phyloP scores from a whole-genome alignment of 805 yeast genomes.

The Candida ovalis region DNA sequence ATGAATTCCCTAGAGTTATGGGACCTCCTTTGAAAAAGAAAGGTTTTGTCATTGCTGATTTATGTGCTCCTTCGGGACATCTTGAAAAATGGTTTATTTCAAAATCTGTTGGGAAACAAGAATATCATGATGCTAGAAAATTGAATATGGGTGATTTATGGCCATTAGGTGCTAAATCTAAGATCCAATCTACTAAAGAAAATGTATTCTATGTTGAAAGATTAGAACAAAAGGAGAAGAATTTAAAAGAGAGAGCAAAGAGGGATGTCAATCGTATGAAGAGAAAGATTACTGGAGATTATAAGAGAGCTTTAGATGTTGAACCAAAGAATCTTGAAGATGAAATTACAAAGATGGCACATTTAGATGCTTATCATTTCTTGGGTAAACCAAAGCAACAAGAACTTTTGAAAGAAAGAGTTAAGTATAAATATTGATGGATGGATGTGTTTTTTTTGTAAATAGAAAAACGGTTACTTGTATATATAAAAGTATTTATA shows the following conservation, averaged over 20 bases:
- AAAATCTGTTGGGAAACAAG: conserved; percentile 66
- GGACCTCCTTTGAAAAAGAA: conserved; percentile 71
- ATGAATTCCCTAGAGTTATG: conserved; percentile 70
- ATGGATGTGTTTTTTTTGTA: neutral
- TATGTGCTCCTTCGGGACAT: conserved; percentile 76
- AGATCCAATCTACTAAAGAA: conserved; percentile 34
- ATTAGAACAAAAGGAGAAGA: conserved; percentile 33
- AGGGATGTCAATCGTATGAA: conserved; percentile 22
- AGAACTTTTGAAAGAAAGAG: conserved; percentile 20
- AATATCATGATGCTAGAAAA: conserved; percentile 88
- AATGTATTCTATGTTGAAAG: conserved; percentile 28
- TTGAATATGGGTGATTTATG: conserved; percentile 82
- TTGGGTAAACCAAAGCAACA: conserved; percentile 26
- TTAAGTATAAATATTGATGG: conserved; percentile 14
- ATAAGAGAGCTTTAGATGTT: conserved; percentile 21
- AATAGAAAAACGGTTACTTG: neutral
- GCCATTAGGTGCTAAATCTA: conserved; percentile 67
- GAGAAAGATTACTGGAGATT: conserved; percentile 22
- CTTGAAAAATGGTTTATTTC: conserved; percentile 88
- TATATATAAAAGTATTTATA: neutral
- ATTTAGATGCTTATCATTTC: conserved; percentile 26
- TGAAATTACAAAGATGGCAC: conserved; percentile 20
- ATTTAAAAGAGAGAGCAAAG: conserved; percentile 22
- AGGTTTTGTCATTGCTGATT: conserved; percentile 74
- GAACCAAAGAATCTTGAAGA: conserved; percentile 23